Base-by-base conservation (phyloP, 2,329 filamentous ascomycete species). In the Penicillium rolfsii region DNA sequence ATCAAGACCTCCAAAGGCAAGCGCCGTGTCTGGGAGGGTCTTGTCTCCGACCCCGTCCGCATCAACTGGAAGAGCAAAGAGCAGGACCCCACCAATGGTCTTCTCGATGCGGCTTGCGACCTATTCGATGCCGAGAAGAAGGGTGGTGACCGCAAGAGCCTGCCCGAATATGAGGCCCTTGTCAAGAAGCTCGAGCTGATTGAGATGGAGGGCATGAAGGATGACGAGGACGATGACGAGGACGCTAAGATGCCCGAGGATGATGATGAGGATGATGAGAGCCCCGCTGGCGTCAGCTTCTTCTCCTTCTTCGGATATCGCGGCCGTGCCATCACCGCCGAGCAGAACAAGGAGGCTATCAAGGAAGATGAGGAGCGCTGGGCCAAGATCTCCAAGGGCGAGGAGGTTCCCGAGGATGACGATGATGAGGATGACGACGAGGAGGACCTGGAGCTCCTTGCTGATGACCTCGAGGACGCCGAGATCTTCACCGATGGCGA, bases 401-500 rank as follows among this genome's bases (percentile, higher is more conserved):
- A 87, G 73, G 77, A 83, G 59, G 79, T 80, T 9, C 79, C 81
- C 16, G 72, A 73, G 3, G 76, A 79, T 1, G 65, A 68, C 7
- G 71, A 72, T 3, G 77, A 80, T 2, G 75, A 79, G 1, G 77
- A 80, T 3, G 78, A 81, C 2, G 79, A 81, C 0, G 79, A 81
- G 0, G 85, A 88, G 0, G 84, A 88, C 0, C 83, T 90, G 0
- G 85, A 88, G 16, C 24, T 26, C 0, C 85, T 88, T 0, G 81
- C 84, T 1, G 83, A 86, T 33, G 85, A 89, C 64, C 85, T 89
- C 67, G 84, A 88, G 63, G 87, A 88, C 57, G 84, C 89, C 52
- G 94, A 97, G 78, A 89, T 96, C 69, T 97, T 95, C 82, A 89
- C 91, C n/a, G 87, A 87, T 46, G 94, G 91, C 24, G 92, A 96